Conservation (phyloP, 371 early-diverging fungal species). For the Saksenaea oblongispora region DNA sequence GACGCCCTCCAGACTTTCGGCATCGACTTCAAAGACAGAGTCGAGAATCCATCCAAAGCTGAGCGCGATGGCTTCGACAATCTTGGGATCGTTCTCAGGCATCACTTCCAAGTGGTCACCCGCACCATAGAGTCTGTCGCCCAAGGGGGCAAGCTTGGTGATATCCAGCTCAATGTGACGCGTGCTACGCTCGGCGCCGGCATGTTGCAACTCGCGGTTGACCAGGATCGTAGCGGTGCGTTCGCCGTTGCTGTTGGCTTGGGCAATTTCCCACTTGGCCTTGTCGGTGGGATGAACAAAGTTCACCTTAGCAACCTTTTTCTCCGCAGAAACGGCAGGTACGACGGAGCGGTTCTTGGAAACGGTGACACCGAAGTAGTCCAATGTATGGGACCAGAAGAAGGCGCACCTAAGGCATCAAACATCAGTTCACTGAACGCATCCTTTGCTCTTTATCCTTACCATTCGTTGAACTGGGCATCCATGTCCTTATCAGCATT, state of each 20-base stretch:
- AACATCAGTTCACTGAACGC: not conserved
- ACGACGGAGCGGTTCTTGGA: slow-evolving; percentile 4
- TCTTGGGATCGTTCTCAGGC: slow-evolving; percentile 27
- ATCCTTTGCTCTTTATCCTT: not conserved
- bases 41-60: slow-evolving; percentile 38
- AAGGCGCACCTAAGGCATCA: slow-evolving; percentile 6
- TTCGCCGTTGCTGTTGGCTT: slow-evolving; percentile 13
- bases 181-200: slow-evolving; percentile 26
- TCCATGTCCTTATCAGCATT: slow-evolving; percentile 49
- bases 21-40: slow-evolving; percentile 35
- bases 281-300: slow-evolving; percentile 8
- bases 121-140: slow-evolving; percentile 21
- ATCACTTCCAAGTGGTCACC: slow-evolving; percentile 51
- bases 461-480: slow-evolving; percentile 29
- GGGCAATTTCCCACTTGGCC: slow-evolving; percentile 9
- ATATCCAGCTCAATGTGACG: slow-evolving; percentile 37
- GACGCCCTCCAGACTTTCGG: slow-evolving; percentile 6
- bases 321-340: slow-evolving; percentile 1
- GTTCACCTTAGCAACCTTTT: slow-evolving; percentile 5
- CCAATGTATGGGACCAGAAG: slow-evolving; percentile 8
- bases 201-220: slow-evolving; percentile 21
- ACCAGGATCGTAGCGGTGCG: slow-evolving; percentile 13
- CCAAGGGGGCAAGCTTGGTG: slow-evolving; percentile 5
- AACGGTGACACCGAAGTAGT: not conserved
- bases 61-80: slow-evolving; percentile 33